These are phyloP conservation scores for Mycosarcoma maydis DNA, from an alignment of 1,284 basidiomycete species.

Conservation along the genomic window DNA sequence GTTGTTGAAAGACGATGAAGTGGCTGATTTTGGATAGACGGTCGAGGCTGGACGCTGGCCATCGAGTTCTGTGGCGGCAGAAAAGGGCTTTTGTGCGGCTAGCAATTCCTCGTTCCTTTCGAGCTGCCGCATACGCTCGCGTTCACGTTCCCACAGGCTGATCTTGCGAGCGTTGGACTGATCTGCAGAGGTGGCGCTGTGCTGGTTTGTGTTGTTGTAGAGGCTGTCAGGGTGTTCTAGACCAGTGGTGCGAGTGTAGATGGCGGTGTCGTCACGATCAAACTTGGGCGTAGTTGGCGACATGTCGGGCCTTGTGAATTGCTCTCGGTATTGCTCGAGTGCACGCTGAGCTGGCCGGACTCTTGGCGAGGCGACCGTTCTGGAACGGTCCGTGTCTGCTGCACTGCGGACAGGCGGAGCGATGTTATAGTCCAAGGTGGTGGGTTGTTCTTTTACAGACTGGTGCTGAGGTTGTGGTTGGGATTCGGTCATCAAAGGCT, in stretches of 20 bases:
- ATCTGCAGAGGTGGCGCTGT: constrained; percentile 1
- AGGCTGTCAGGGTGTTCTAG: constrained; percentile 16
- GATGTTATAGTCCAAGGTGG: constrained; percentile 7
- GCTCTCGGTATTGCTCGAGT: constrained; percentile 38
- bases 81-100: constrained; percentile 6
- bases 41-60: constrained; percentile 18
- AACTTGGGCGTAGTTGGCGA: constrained; percentile 13
- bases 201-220: constrained; percentile 15
- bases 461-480: no score
- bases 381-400: constrained; percentile 1
- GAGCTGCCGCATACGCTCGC: constrained; percentile 44
- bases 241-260: neutral
- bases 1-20: constrained; percentile 16
- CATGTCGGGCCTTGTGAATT: constrained; percentile 3
- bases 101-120: constrained; percentile 48
- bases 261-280: neutral
- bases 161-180: constrained; percentile 28
- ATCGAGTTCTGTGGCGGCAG: constrained; percentile 5
- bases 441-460: neutral
- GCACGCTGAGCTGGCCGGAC: constrained; percentile 42
- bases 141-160: constrained; percentile 51
- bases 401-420: constrained; percentile 1
- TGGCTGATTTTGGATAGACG: constrained; percentile 10
- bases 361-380: constrained; percentile 2
- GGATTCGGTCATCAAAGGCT: no score